Evolutionary conservation across 495 filamentous ascomycete species (phyloP), one percentile per base, ranked within the genome.

Genomic region (Aspergillus baeticus): DNA sequence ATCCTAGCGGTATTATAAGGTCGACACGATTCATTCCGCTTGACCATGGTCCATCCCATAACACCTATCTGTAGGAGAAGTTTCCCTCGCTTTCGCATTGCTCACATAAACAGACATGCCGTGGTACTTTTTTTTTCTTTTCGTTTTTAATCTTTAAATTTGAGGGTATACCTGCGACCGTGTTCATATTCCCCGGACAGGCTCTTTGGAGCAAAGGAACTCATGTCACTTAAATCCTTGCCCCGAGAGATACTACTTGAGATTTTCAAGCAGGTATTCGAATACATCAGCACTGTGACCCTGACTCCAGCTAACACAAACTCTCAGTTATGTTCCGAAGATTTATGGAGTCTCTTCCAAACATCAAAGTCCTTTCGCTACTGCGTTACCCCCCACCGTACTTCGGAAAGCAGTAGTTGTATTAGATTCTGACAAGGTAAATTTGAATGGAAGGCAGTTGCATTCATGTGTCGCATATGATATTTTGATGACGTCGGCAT

Each of bases 151-250:
- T 29, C 45, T 48, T 48, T 22, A 48, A 23, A 17, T 48, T 48
- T 17, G 45, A 48, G 26, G 31, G 26, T 33, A 48, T 22, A 33
- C 8, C 45, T 48, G 45, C 45, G 22, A 48, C 45, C 45, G 45
- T 11, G 17, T 48, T 29, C 26, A 48, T 29, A 22, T 48, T 18
- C 1, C 22, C 45, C 23, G 21, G 26, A 18, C 45, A 48, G 33
- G 45, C 26, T 48, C 45, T 48, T 29, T 48, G 45, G 20, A 48
- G 33, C 21, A 31, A 48, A 29, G 26, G 26, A 29, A 29, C 33
- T 31, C 45, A 48, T 48, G 45, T 3, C 45, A 48, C 26, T 48
- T 48, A 22, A 48, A 48, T 48, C 33, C 23, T 48, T 48, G 45
- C 45, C 45, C 26, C 45, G 17, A 29, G 21, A 48, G 45, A 23